Conservation (phyloP, 805 yeast species). For the Wickerhamiella shivajii region DNA sequence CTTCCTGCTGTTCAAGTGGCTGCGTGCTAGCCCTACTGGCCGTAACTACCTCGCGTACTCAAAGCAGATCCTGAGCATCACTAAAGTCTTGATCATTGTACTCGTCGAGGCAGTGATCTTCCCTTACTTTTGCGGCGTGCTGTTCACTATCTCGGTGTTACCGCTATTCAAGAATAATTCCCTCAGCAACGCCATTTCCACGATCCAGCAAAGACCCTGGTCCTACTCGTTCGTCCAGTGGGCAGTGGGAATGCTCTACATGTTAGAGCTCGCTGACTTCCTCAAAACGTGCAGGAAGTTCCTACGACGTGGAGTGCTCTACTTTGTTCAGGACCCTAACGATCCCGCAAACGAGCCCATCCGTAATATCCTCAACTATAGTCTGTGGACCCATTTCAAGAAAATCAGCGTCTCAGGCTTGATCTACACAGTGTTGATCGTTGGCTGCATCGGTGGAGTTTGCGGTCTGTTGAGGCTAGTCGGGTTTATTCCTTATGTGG, state of each 20-base stretch:
- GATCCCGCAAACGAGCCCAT: slow-evolving; percentile 79
- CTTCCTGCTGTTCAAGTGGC: background rate
- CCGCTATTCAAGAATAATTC: slow-evolving; percentile 33
- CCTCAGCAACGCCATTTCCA: slow-evolving; percentile 6
- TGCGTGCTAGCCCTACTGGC: slow-evolving; percentile 1
- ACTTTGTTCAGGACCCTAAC: slow-evolving; percentile 85
- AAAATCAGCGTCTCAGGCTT: slow-evolving; percentile 51
- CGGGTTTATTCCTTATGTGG: slow-evolving; percentile 5
- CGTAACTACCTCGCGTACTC: slow-evolving; percentile 13
- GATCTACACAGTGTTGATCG: slow-evolving; percentile 37
- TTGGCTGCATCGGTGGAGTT: slow-evolving; percentile 58
- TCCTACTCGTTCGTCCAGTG: slow-evolving; percentile 31
- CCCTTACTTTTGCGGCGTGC: slow-evolving; percentile 74
- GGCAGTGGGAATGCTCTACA: slow-evolving; percentile 67
- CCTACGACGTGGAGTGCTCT: slow-evolving; percentile 77
- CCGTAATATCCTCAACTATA: slow-evolving; percentile 73
- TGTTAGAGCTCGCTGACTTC: slow-evolving; percentile 75
- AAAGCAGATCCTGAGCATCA: slow-evolving; percentile 29
- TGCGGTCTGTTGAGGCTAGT: slow-evolving; percentile 34
- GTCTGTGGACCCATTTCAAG: slow-evolving; percentile 56
- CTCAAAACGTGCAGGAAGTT: slow-evolving; percentile 72
- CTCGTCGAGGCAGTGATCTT: slow-evolving; percentile 69
- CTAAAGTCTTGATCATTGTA: slow-evolving; percentile 63
- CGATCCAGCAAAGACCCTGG: slow-evolving; percentile 6
- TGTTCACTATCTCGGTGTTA: slow-evolving; percentile 52